Base-by-base conservation (phyloP, 768 basidiomycete genomes). In the Boletales sp. region DNA sequence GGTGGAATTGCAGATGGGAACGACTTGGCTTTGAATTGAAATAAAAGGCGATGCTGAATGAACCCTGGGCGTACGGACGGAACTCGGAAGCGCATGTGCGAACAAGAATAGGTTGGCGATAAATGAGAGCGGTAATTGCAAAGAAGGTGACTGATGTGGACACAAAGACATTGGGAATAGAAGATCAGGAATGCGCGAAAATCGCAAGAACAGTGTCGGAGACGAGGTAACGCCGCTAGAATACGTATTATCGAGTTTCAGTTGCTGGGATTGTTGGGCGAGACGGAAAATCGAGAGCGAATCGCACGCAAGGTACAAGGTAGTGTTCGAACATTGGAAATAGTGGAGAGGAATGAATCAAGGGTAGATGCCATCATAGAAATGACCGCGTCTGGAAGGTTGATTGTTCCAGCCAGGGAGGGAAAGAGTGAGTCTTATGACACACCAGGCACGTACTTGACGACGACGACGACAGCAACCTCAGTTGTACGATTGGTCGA, bases 81-180 rank as follows among this genome's bases (percentile, higher is more conserved):
- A 57, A 24, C 79, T 53, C 77, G 77, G 15, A 80, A 69, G 21
- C 65, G 59, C 69, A 32, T 72, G 69, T 19, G 67, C 72, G 45
- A 64, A 70, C 17, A 62, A 72, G 56, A 81, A 82, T 10, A 81
- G 67, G 10, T 69, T 8, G n/a, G 72, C 64, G 8, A 65, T 6
- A 76, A 57, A 80, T 77, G n/a, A 83, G 55, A 1, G 77, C 80
- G 31, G 80, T 77, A 4, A 68, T 60, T 9, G 82, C 80, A 34
- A 83, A 69, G 56, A 76, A 80, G 18, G 68, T 71, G 38, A 85
- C 72, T 0, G 75, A 52, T 85, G 24, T 27, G 24, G 24, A 27
- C 24, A 27, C 24, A 27, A 27, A 27, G 24, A 27, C 24, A 27
- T 27, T 27, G 24, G 24, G 24, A 7, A 27, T 27, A 27, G 24